Percentiles rank a stretch among this genome's conserved stretches.
These are phyloP conservation scores for Thielaviopsis musarum DNA, from an alignment of 2,329 filamentous ascomycete genomes.

Conservation along the genomic window DNA sequence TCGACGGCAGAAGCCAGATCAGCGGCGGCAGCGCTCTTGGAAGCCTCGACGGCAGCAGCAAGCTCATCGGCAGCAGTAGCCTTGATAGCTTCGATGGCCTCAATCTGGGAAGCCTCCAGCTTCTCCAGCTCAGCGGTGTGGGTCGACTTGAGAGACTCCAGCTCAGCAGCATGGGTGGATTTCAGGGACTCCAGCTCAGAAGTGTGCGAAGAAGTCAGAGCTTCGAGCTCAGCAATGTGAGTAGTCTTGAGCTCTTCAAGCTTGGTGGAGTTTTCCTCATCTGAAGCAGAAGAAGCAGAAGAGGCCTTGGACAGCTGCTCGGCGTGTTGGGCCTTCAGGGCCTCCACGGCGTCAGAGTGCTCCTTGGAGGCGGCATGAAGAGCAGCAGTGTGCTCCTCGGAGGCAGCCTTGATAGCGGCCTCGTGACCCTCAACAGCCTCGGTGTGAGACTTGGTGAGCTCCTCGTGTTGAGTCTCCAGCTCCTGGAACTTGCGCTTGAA, in stretches of 20 bases:
- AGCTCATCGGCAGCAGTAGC: slow-evolving; percentile 26
- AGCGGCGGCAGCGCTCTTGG: slow-evolving; percentile 22
- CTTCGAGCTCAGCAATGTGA: slow-evolving; percentile 18
- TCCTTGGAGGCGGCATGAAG: slow-evolving; percentile 34
- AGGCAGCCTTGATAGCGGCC: slow-evolving; percentile 26
- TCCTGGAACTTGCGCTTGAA: slow-evolving; percentile 48
- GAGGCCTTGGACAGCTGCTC: slow-evolving; percentile 30
- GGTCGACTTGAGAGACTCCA: slow-evolving; percentile 25
- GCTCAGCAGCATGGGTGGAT: slow-evolving; percentile 29
- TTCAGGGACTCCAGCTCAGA: slow-evolving; percentile 22
- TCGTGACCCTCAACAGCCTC: slow-evolving; percentile 24
- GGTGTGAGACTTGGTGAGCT: slow-evolving; percentile 23
- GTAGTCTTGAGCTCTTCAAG: slow-evolving; percentile 26
- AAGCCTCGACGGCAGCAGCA: slow-evolving; percentile 19
- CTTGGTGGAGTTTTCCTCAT: slow-evolving; percentile 29
- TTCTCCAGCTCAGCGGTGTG: slow-evolving; percentile 32
- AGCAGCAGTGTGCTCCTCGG: slow-evolving; percentile 28
- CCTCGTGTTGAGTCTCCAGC: slow-evolving; percentile 39
- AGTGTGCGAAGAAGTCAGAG: slow-evolving; percentile 15
- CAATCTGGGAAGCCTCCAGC: slow-evolving; percentile 25
- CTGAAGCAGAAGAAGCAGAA: slow-evolving; percentile 35
- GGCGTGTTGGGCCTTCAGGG: slow-evolving; percentile 38
- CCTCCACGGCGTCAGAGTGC: slow-evolving; percentile 36
- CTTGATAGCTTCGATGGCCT: slow-evolving; percentile 23
- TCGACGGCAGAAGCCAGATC: slow-evolving; percentile 22